phyloP scores from a whole-genome alignment of 2,329 filamentous ascomycete genomes.

The Torrubiellomyces zombiae region DNA sequence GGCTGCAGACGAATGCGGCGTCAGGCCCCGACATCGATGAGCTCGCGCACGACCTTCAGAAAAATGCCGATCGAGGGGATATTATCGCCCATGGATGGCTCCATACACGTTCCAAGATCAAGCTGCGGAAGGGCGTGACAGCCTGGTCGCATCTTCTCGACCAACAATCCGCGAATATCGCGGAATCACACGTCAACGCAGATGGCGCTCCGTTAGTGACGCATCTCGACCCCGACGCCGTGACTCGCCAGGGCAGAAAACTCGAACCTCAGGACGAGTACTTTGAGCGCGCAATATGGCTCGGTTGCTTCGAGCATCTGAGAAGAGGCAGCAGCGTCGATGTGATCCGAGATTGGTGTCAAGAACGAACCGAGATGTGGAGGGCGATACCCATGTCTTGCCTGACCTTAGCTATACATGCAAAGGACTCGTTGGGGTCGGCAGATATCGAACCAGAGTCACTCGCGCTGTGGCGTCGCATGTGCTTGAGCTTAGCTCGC shows the following conservation, averaged over 20 bases:
- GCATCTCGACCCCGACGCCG: constrained; percentile 81
- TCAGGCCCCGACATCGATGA: constrained; percentile 56
- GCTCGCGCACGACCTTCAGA: constrained; percentile 59
- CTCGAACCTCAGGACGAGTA: constrained; percentile 73
- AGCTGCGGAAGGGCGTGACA: constrained; percentile 69
- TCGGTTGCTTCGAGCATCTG: constrained; percentile 85
- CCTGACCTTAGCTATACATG: constrained; percentile 38
- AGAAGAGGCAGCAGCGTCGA: constrained; percentile 62
- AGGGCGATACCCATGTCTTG: constrained; percentile 69
- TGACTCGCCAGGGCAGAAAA: constrained; percentile 58
- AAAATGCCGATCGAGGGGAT: constrained; percentile 61
- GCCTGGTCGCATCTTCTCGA: constrained; percentile 50
- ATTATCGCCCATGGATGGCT: constrained; percentile 82
- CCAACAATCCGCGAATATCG: constrained; percentile 39
- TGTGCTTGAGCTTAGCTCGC: constrained; percentile 56
- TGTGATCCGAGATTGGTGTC: constrained; percentile 71
- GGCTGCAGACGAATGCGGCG: constrained; percentile 66
- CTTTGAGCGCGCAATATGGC: constrained; percentile 82
- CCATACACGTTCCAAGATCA: constrained; percentile 79
- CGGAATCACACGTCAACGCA: constrained; percentile 37
- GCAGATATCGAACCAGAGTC: constrained; percentile 17
- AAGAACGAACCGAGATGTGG: constrained; percentile 76
- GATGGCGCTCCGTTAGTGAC: constrained; percentile 56
- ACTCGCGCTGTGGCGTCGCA: constrained; percentile 56
- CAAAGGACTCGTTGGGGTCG: constrained; percentile 21